phyloP scores from a whole-genome alignment of 78 protist species.

The Isochrysis galbana region DNA sequence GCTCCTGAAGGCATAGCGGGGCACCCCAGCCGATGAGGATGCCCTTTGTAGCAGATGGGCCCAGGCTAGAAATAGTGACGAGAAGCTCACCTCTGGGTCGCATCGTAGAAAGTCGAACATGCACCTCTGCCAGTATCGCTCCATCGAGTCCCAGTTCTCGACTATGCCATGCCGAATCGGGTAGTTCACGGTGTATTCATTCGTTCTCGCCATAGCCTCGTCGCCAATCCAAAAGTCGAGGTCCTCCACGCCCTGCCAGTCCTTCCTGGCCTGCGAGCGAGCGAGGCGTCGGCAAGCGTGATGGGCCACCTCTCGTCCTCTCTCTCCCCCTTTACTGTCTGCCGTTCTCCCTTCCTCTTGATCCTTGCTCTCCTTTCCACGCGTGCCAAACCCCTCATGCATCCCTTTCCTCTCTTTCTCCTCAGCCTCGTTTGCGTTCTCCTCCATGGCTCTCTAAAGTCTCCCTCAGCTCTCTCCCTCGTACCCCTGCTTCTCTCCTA shows the following conservation, averaged over 20 bases:
- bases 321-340: not conserved
- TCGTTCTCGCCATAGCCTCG: constrained; percentile 55
- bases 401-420: not conserved
- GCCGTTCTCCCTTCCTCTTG: not conserved
- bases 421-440: too few species aligned
- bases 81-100: too few species aligned
- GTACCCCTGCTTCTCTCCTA: too few species aligned
- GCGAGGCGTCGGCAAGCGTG: not conserved
- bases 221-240: constrained; percentile 97
- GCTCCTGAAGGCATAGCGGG: too few species aligned
- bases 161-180: constrained; percentile 93
- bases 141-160: constrained; percentile 98
- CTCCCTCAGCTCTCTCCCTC: too few species aligned
- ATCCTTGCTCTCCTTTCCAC: not conserved
- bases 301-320: not conserved
- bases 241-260: constrained; percentile 79
- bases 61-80: too few species aligned
- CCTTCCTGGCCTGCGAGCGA: not conserved
- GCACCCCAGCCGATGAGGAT: too few species aligned
- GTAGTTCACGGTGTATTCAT: constrained; percentile 47
- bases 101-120: constrained; percentile 95
- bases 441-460: too few species aligned
- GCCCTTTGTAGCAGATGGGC: too few species aligned
- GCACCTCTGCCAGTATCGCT: constrained; percentile 95
- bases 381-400: not conserved